Conservation (phyloP, 345 rosid species). For the Gossypium herbaceum region DNA sequence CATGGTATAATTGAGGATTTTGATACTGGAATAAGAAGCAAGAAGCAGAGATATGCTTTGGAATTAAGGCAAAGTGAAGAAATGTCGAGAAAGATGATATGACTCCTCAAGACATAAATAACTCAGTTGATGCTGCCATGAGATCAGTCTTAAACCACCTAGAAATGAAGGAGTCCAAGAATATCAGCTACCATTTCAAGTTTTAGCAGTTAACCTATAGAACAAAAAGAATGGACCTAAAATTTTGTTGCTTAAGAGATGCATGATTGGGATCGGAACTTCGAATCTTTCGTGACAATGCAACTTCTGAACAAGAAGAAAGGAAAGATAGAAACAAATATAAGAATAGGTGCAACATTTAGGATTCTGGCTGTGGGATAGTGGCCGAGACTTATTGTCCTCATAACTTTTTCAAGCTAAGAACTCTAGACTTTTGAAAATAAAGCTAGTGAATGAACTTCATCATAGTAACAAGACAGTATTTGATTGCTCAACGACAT, state of each 20-base stretch:
- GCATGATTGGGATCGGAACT: background rate
- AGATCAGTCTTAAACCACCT: background rate
- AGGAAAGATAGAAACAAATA: background rate
- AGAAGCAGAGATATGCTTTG: background rate
- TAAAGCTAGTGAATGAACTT: background rate
- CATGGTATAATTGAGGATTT: background rate
- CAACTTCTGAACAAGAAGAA: background rate
- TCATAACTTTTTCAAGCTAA: background rate
- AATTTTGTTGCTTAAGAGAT: background rate
- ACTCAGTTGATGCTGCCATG: constrained; percentile 3
- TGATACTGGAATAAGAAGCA: background rate
- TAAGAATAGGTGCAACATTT: background rate
- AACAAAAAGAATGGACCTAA: background rate
- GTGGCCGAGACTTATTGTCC: background rate
- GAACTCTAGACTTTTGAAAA: too few relatives aligned
- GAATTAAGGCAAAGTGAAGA: constrained; percentile 1
- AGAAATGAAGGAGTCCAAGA: background rate
- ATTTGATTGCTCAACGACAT: background rate
- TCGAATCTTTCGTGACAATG: background rate
- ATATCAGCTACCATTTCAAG: background rate
- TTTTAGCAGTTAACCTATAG: background rate
- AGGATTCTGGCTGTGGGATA: background rate
- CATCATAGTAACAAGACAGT: background rate
- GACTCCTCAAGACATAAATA: constrained; percentile 9
- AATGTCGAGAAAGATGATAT: constrained; percentile 1